These are phyloP conservation scores for Tolypocladium guangdongense DNA, from an alignment of 2,329 filamentous ascomycete genomes.

Conservation along the genomic window DNA sequence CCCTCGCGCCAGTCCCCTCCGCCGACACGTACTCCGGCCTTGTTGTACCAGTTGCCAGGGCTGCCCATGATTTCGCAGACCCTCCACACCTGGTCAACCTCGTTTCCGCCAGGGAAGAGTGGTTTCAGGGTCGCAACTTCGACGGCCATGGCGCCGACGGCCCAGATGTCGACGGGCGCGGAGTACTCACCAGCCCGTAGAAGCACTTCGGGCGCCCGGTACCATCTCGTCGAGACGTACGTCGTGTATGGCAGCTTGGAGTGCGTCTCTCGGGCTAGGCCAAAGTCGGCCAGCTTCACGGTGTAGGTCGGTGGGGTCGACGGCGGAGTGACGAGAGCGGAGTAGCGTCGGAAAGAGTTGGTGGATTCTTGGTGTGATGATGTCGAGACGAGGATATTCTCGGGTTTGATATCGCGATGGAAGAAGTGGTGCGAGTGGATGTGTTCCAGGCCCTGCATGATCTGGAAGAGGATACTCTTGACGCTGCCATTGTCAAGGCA, in stretches of 20 bases:
- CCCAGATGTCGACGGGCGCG: constrained; percentile 96
- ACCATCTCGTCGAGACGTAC: constrained; percentile 97
- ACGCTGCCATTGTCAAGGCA: constrained; percentile 80
- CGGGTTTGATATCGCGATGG: constrained; percentile 97
- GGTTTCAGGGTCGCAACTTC: constrained; percentile 95
- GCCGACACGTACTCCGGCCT: constrained; percentile 73
- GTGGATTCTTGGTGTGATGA: constrained; percentile 71
- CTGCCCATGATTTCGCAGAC: constrained; percentile 99
- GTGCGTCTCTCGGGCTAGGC: constrained; percentile 91
- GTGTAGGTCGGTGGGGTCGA: constrained; percentile 90
- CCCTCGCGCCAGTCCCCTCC: constrained; percentile 98
- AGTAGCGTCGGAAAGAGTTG: constrained; percentile 87
- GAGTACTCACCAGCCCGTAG: constrained; percentile 93
- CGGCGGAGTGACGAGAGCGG: constrained; percentile 82
- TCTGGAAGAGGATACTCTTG: constrained; percentile 96
- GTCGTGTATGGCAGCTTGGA: constrained; percentile 95
- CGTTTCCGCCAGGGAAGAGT: constrained; percentile 92
- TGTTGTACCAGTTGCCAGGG: constrained; percentile 96
- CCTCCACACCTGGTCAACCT: constrained; percentile 98
- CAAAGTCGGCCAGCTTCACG: constrained; percentile 98
- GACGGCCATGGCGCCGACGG: constrained; percentile 95
- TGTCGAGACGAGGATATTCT: constrained; percentile 95
- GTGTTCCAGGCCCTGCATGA: constrained; percentile 89
- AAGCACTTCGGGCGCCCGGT: constrained; percentile 89
- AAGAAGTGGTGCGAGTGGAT: constrained; percentile 97